Evolutionary conservation across 1,284 basidiomycete species (phyloP).

Genomic region (Cryptococcus sp.): DNA sequence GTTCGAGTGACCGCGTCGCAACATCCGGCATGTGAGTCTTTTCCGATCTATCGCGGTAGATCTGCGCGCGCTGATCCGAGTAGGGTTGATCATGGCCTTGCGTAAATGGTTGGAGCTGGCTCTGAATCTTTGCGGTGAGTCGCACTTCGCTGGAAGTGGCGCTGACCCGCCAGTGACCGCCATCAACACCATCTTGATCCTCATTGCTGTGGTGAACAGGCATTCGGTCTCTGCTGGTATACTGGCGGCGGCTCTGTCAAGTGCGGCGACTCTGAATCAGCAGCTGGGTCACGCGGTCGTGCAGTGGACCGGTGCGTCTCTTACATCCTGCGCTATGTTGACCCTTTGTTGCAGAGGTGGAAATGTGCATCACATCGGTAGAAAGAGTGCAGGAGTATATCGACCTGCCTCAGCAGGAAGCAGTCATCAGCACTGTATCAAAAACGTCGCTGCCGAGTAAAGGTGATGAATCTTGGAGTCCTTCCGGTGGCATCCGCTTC

Average conservation of each 20-base stretch:
- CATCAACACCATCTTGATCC: constrained; percentile 22
- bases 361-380: constrained; percentile 62
- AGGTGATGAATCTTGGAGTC: constrained; percentile 60
- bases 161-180: constrained; percentile 4
- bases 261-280: constrained; percentile 10
- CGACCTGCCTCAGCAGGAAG: constrained; percentile 66
- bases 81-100: constrained; percentile 22
- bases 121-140: constrained; percentile 17
- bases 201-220: constrained; percentile 19
- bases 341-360: constrained; percentile 15
- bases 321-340: not conserved
- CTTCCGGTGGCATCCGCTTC: constrained; percentile 47
- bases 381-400: constrained; percentile 84
- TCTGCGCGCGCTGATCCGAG: too few relatives aligned
- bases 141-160: not conserved
- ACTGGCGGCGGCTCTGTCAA: constrained; percentile 20
- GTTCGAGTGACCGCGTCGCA: constrained; percentile 19
- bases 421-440: constrained; percentile 60
- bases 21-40: constrained; percentile 18
- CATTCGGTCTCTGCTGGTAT: constrained; percentile 16
- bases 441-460: constrained; percentile 8
- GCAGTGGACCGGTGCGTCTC: constrained; percentile 19
- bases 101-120: constrained; percentile 23
- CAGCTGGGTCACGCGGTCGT: constrained; percentile 7
- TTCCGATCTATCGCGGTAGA: not conserved